These are phyloP conservation scores for Coleophoma cylindrospora DNA, from an alignment of 2,329 filamentous ascomycete species.

Conservation along the genomic window DNA sequence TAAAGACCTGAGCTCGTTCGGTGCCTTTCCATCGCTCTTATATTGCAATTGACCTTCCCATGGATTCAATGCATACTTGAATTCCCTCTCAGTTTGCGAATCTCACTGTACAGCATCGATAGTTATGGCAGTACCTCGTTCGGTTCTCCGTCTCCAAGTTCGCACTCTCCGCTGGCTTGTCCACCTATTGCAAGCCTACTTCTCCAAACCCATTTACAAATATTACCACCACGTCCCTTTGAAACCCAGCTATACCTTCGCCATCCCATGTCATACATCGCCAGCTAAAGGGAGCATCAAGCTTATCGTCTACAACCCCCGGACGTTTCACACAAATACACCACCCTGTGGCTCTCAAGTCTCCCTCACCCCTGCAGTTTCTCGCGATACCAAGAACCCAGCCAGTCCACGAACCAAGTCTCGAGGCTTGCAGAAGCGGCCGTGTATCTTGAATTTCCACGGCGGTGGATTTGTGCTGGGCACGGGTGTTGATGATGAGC, in stretches of 20 bases:
- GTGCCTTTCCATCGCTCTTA: no score
- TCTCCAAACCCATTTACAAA: background rate
- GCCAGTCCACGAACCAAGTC: background rate
- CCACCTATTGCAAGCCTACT: background rate
- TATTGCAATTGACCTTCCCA: no score
- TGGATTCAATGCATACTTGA: no score
- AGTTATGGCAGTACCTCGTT: background rate
- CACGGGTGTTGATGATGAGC: background rate
- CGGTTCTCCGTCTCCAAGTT: background rate
- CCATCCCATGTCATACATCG: background rate
- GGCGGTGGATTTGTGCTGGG: conserved; percentile 50
- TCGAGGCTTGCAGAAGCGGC: no score
- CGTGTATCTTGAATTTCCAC: conserved; percentile 49
- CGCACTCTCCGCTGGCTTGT: background rate
- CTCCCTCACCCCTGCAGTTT: background rate
- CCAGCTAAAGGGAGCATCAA: background rate
- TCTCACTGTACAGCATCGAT: no score
- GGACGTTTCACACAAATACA: background rate
- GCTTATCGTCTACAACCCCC: background rate
- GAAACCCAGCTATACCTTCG: background rate
- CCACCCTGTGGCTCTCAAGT: background rate
- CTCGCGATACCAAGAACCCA: background rate
- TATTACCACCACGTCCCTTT: background rate
- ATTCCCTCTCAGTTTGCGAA: no score
- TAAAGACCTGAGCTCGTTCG: no score